Conservation (phyloP, 441 rosid genomes). For the Mallotus repandus region DNA sequence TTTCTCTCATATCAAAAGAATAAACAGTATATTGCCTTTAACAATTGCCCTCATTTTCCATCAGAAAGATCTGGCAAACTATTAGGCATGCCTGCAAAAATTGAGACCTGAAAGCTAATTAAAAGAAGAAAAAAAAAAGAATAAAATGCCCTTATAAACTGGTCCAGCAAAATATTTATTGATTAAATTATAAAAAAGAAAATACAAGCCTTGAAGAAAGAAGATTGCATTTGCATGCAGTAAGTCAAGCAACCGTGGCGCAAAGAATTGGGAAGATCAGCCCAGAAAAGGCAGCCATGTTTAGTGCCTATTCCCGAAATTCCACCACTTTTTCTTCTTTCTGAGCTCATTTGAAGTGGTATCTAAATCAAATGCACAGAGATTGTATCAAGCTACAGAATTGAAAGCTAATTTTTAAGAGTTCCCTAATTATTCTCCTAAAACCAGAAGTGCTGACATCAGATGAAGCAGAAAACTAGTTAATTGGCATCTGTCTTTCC, state of each 20-base stretch:
- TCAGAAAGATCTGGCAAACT: conserved; percentile 12
- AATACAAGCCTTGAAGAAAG: neutral
- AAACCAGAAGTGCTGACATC: neutral
- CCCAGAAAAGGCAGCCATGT: neutral
- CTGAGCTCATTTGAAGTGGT: conserved; percentile 35
- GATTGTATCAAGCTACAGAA: neutral
- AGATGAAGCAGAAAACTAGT: neutral
- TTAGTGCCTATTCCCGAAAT: conserved; percentile 48
- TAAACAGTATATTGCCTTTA: neutral
- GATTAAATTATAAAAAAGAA: neutral
- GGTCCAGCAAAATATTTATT: neutral
- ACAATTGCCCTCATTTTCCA: neutral
- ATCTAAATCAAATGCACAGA: conserved; percentile 36
- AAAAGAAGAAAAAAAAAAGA: neutral
- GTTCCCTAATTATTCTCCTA: neutral
- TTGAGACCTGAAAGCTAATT: neutral
- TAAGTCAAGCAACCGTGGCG: no score
- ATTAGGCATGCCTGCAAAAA: conserved; percentile 16
- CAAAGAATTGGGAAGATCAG: neutral
- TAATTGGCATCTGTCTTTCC: neutral
- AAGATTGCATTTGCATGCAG: neutral
- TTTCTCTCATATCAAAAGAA: neutral
- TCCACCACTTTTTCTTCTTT: conserved; percentile 87
- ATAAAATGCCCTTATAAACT: conserved; percentile 7
- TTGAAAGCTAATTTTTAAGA: conserved; percentile 15